Conservation (phyloP, 345 rosid species). For the Eucalyptus brandiana region DNA sequence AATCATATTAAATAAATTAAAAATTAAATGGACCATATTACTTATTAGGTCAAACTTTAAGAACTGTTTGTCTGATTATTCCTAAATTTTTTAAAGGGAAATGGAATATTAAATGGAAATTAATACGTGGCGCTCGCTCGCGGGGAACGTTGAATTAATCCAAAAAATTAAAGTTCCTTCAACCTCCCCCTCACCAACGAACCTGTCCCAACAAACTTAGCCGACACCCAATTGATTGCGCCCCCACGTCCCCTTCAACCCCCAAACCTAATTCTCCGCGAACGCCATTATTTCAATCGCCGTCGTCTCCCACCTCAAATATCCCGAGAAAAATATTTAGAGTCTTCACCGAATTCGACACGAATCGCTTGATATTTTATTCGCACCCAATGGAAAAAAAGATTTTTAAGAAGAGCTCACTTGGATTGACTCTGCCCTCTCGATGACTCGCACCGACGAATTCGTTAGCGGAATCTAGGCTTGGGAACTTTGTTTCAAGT, state of each 20-base stretch:
- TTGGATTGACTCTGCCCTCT: neutral
- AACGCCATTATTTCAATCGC: neutral
- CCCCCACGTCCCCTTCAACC: neutral
- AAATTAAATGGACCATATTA: fast-evolving
- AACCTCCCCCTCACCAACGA: neutral
- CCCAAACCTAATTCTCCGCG: neutral
- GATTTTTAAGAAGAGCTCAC: too few relatives aligned
- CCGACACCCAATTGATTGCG: neutral
- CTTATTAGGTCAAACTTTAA: fast-evolving
- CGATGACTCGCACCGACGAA: neutral
- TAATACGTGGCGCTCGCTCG: neutral
- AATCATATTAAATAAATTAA: too few relatives aligned
- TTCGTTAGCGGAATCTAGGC: neutral
- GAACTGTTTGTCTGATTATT: too few relatives aligned
- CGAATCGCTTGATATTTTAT: neutral
- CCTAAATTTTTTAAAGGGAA: too few relatives aligned
- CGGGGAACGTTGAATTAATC: neutral
- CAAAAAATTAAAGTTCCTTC: neutral
- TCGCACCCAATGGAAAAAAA: neutral
- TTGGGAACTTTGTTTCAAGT: neutral
- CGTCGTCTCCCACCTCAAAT: neutral
- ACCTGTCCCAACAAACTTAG: neutral
- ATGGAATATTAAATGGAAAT: neutral
- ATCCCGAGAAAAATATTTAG: neutral
- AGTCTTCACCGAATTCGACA: neutral